Base-by-base conservation (phyloP, 2,329 filamentous ascomycete genomes). In the Madurella mycetomatis region DNA sequence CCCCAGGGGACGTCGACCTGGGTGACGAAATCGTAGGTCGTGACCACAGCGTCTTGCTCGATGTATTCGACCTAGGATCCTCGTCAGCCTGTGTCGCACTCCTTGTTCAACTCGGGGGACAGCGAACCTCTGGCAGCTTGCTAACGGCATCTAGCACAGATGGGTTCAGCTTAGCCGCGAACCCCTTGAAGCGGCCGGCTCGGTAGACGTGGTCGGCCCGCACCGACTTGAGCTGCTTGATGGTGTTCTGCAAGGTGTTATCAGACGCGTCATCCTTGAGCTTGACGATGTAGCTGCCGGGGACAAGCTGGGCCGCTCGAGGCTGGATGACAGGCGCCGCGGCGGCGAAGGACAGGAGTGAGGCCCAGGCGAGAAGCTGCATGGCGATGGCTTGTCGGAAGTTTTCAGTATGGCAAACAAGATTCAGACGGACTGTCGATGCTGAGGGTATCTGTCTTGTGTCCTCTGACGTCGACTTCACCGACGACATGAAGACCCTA, bases 231-330 rank as follows among this genome's bases (percentile, higher is more conserved):
- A 60, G 19, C 9, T 55, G 51, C 39, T 47, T 46, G 50, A 66
- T 46, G 47, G 62, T 54, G 11, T 60, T 50, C 44, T 70, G 63
- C 13, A 73, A 56, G 25, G 65, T 44, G 11, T 52, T 46, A 12
- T 67, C 57, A n/a, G 67, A 55, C 46, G 66, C 62, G 40, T 69
- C 65, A 32, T 70, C 65, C 66, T 73, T 73, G 54, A 76, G 56
- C 66, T 73, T 75, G 62, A 76, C 70, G 48, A 77, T 75, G 65
- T 73, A 76, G 54, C 69, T 69, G 58, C 68, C 69, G 3, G 70
- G 69, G 54, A 76, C 70, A 19, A 69, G 59, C 49, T 64, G 53
- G 32, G 66, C 67, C 48, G 62, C 66, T 53, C 67, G 67, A 15
- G 71, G 67, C 31, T 65, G 57, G 45, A 75, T 62, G 54, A 76